Conservation (phyloP, 257 asterid species). For the Gynochthodes officinalis region DNA sequence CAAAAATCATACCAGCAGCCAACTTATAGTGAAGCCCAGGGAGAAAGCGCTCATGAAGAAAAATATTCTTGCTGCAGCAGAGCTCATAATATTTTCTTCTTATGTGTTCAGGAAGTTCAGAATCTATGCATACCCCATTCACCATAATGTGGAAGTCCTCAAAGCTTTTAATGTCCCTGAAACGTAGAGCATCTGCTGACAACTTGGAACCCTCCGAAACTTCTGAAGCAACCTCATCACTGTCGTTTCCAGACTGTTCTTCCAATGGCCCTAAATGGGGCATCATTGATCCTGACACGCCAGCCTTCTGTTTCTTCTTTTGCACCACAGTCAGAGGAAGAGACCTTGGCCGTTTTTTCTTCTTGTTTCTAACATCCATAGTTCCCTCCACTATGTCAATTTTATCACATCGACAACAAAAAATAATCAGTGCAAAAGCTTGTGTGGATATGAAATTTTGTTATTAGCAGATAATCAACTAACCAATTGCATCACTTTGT, state of each 20-base stretch:
- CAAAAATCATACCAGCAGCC: conserved; percentile 33
- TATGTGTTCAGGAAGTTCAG: conserved; percentile 33
- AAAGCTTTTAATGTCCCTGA: conserved; percentile 28
- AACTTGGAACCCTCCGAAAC: conserved; percentile 25
- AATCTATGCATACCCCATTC: conserved; percentile 33
- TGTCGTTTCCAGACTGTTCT: conserved; percentile 33
- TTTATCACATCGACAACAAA: not conserved
- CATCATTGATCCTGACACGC: conserved; percentile 6
- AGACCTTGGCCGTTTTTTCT: conserved; percentile 27
- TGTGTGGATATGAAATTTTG: not conserved
- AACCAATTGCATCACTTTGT: conserved; percentile 60
- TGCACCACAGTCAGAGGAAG: conserved; percentile 32
- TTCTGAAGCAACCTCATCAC: conserved; percentile 39
- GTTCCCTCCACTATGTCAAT: conserved; percentile 19
- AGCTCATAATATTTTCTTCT: conserved; percentile 32
- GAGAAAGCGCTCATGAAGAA: conserved; percentile 32
- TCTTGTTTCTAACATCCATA: conserved; percentile 15
- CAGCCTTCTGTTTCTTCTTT: conserved; percentile 26
- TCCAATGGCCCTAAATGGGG: conserved; percentile 12
- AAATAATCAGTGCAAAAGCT: conserved; percentile 7
- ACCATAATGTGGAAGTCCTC: conserved; percentile 30
- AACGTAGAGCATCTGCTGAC: conserved; percentile 14
- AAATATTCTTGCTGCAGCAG: conserved; percentile 32
- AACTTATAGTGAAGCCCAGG: conserved; percentile 28
- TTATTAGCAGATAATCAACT: conserved; percentile 20